Percentiles rank a stretch among this genome's conserved stretches.
These are phyloP conservation scores for Liriodendron chinense DNA, from an alignment of 164 flowering plant species.

Conservation along the genomic window DNA sequence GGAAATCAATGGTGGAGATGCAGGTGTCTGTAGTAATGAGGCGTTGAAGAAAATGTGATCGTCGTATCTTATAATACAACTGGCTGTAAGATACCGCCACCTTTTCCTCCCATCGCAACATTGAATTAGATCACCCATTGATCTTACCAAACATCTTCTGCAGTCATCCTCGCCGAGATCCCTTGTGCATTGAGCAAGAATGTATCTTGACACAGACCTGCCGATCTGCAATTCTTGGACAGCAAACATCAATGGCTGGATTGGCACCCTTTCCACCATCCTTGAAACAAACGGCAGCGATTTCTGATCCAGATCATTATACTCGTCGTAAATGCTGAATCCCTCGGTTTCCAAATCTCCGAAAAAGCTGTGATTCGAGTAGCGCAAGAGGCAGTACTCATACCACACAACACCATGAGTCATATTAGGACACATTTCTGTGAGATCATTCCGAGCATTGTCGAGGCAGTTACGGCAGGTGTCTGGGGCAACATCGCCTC, in stretches of 20 bases:
- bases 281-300: background rate
- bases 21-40: background rate
- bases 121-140: background rate
- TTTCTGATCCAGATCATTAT: background rate
- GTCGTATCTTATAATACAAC: background rate
- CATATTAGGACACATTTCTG: conserved; percentile 3
- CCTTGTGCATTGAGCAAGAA: background rate
- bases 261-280: background rate
- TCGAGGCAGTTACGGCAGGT: conserved; percentile 10
- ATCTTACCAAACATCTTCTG: background rate
- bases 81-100: background rate
- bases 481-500: conserved; percentile 1
- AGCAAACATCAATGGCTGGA: background rate
- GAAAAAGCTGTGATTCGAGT: conserved; percentile 10
- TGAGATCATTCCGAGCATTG: background rate
- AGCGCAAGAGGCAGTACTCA: conserved; percentile 10
- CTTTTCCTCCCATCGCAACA: background rate
- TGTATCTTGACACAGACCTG: background rate
- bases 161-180: background rate
- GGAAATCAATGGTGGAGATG: no score
- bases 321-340: background rate
- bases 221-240: no score
- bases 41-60: background rate
- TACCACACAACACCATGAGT: conserved; percentile 8
- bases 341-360: background rate